Percentiles rank a stretch among this genome's conserved stretches.
Evolutionary conservation across 345 rosid species (phyloP).

Genomic region (Pugionium cornutum): DNA sequence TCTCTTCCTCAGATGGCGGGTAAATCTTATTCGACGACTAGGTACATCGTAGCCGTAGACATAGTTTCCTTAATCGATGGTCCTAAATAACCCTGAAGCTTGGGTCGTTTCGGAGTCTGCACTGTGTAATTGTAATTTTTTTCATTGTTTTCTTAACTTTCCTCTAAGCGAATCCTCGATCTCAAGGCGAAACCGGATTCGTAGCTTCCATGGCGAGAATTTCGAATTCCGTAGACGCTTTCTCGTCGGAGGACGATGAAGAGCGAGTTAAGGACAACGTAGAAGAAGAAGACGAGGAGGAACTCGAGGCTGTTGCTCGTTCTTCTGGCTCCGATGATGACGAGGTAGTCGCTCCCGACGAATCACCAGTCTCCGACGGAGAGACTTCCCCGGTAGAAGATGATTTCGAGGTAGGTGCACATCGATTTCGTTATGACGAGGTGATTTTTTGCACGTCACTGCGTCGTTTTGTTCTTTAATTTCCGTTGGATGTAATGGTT

Average conservation of each 20-base stretch:
- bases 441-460: background rate
- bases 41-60: constrained; percentile 20
- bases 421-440: background rate
- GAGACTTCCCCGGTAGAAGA: constrained; percentile 40
- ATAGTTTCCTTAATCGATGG: constrained; percentile 7
- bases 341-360: constrained; percentile 32
- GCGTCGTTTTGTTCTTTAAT: background rate
- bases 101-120: constrained; percentile 5
- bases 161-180: constrained; percentile 25
- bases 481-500: background rate
- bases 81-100: constrained; percentile 5
- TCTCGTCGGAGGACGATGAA: constrained; percentile 57
- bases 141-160: background rate
- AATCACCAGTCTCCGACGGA: constrained; percentile 42
- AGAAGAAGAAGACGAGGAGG: constrained; percentile 80
- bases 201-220: constrained; percentile 60
- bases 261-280: constrained; percentile 57
- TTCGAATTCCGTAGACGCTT: constrained; percentile 53
- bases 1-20: constrained; percentile 24
- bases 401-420: constrained; percentile 44
- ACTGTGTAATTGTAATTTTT: background rate
- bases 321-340: constrained; percentile 69
- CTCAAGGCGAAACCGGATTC: constrained; percentile 53
- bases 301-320: constrained; percentile 90
- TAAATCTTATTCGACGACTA: background rate